These are phyloP conservation scores for Peronospora belbahrii DNA, from an alignment of 352 stramenopile species.

Conservation along the genomic window DNA sequence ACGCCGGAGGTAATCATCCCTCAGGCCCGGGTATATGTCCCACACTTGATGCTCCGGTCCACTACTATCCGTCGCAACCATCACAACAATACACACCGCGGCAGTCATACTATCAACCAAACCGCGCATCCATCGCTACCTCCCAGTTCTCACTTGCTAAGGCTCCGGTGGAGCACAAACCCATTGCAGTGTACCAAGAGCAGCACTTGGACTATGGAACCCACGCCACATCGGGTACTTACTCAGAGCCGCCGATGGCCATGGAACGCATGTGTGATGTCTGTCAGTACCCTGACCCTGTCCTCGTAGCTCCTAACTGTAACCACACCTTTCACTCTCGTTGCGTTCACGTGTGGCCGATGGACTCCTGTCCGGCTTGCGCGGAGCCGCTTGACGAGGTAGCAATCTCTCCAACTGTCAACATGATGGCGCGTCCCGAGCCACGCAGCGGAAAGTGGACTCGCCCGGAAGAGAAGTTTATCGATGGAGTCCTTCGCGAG, in stretches of 20 bases:
- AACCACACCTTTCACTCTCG: slow-evolving; percentile 83
- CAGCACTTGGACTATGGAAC: slow-evolving; percentile 18
- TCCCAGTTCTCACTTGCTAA: slow-evolving; percentile 29
- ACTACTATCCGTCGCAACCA: slow-evolving; percentile 18
- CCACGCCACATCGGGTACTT: slow-evolving; percentile 4
- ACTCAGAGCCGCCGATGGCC: slow-evolving; percentile 2
- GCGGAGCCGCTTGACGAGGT: slow-evolving; percentile 45
- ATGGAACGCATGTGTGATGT: slow-evolving; percentile 53
- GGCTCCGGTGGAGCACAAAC: slow-evolving; percentile 28
- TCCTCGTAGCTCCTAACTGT: slow-evolving; percentile 62
- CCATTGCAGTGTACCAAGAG: slow-evolving; percentile 17
- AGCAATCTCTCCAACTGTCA: slow-evolving; percentile 47
- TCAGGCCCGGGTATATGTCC: slow-evolving; percentile 15
- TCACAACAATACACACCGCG: slow-evolving; percentile 23
- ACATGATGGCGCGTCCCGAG: slow-evolving; percentile 68
- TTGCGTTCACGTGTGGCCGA: slow-evolving; percentile 72
- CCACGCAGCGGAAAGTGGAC: slow-evolving; percentile 81
- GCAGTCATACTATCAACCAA: slow-evolving; percentile 26
- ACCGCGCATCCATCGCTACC: slow-evolving; percentile 22
- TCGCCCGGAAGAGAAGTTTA: slow-evolving; percentile 77
- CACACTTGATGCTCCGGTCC: slow-evolving; percentile 18
- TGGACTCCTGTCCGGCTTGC: slow-evolving; percentile 59
- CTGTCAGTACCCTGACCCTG: slow-evolving; percentile 71
- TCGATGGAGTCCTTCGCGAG: slow-evolving; percentile 73
- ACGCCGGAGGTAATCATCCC: slow-evolving; percentile 7